A percentile compares a stretch with the other conserved stretches of the same genome.
These are phyloP conservation scores for Trichoderma koningii DNA, from an alignment of 2,329 filamentous ascomycete species.

Conservation along the genomic window DNA sequence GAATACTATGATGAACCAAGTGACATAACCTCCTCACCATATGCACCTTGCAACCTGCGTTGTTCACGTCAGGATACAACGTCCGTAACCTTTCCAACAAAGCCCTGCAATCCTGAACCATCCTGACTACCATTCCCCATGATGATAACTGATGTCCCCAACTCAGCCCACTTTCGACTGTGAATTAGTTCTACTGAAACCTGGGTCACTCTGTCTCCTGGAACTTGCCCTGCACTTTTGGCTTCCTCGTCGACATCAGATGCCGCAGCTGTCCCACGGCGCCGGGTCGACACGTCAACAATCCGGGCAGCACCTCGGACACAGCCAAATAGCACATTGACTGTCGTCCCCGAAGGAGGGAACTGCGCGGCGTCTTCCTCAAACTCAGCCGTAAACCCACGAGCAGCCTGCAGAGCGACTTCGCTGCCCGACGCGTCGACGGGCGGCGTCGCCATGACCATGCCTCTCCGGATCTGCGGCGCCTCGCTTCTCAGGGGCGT, in stretches of 20 bases:
- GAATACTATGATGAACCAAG: neutral
- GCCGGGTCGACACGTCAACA: conserved; percentile 51
- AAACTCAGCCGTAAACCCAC: conserved; percentile 72
- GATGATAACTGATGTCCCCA: conserved; percentile 69
- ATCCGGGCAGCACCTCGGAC: conserved; percentile 80
- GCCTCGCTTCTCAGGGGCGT: conserved; percentile 29
- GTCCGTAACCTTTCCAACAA: conserved; percentile 68
- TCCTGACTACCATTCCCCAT: conserved; percentile 71
- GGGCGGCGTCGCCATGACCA: conserved; percentile 71
- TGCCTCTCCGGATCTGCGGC: conserved; percentile 70
- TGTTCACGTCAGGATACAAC: conserved; percentile 52
- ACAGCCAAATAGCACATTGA: conserved; percentile 86
- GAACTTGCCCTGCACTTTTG: conserved; percentile 40
- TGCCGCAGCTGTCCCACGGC: conserved; percentile 35
- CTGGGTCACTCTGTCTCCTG: conserved; percentile 41
- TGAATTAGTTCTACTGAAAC: conserved; percentile 70
- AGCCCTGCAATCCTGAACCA: conserved; percentile 68
- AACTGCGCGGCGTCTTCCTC: conserved; percentile 61
- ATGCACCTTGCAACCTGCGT: neutral
- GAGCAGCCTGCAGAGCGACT: conserved; percentile 63
- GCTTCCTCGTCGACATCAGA: conserved; percentile 58
- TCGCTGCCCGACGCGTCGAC: conserved; percentile 59
- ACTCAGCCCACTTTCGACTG: conserved; percentile 71
- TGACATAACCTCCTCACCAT: neutral
- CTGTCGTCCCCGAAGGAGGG: conserved; percentile 66